A percentile compares a stretch with the other conserved stretches of the same genome.
Evolutionary conservation across 768 basidiomycete genomes (phyloP).

Genomic region (Steccherinum ochraceum): DNA sequence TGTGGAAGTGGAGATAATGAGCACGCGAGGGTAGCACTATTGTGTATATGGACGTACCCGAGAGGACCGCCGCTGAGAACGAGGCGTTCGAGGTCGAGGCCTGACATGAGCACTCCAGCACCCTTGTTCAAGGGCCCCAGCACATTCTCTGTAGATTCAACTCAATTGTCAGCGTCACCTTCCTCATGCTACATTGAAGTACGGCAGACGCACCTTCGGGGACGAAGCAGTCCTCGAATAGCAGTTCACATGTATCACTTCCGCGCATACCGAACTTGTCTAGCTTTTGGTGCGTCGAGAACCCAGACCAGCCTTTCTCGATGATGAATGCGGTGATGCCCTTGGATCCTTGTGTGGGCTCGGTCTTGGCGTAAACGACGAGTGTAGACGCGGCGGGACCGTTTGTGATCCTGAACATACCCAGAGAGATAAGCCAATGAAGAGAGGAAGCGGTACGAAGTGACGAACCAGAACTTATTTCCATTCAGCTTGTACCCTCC

Average conservation of each 20-base stretch:
- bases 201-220: constrained; percentile 59
- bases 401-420: constrained; percentile 76
- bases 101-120: constrained; percentile 88
- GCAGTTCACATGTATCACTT: constrained; percentile 88
- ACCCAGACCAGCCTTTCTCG: constrained; percentile 76
- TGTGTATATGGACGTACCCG: constrained; percentile 42
- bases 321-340: constrained; percentile 92
- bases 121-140: constrained; percentile 77
- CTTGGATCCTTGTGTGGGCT: constrained; percentile 69
- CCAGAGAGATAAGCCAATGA: background rate
- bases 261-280: constrained; percentile 98
- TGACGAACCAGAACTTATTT: constrained; percentile 83
- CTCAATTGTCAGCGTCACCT: constrained; percentile 1
- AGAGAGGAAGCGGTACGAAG: background rate
- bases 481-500: constrained; percentile 82
- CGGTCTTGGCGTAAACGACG: constrained; percentile 89
- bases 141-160: constrained; percentile 57
- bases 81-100: constrained; percentile 85
- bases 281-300: constrained; percentile 84
- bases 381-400: constrained; percentile 88
- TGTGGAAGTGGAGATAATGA: constrained; percentile 3
- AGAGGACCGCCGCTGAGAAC: constrained; percentile 91
- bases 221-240: constrained; percentile 87
- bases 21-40: background rate
- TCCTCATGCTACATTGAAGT: background rate